Conservation (phyloP, 345 rosid genomes). For the Punica granatum region DNA sequence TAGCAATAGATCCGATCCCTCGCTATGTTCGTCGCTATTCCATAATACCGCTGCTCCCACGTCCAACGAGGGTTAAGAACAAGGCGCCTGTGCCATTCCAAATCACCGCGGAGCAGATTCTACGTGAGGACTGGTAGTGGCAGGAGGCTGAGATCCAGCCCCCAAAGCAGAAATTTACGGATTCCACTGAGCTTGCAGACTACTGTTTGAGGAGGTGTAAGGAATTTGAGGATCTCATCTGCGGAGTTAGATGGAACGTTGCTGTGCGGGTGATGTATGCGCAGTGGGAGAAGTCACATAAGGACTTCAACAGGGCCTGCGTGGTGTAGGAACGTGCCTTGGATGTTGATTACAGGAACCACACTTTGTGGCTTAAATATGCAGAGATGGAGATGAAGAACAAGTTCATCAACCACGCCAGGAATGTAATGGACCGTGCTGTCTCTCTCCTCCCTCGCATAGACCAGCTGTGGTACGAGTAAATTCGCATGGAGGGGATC, state of each 20-base stretch:
- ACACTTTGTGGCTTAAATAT: slow-evolving; percentile 80
- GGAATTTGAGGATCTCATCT: slow-evolving; percentile 70
- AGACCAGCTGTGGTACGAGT: slow-evolving; percentile 90
- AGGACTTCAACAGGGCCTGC: slow-evolving; percentile 72
- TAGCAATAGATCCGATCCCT: too few species aligned
- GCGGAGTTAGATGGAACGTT: slow-evolving; percentile 62
- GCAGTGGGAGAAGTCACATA: slow-evolving; percentile 89
- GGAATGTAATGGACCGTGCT: slow-evolving; percentile 85
- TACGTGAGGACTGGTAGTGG: slow-evolving; percentile 74
- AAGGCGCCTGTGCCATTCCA: slow-evolving; percentile 80
- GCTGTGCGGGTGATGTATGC: slow-evolving; percentile 79
- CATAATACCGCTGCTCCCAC: too few species aligned
- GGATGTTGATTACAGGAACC: slow-evolving; percentile 67
- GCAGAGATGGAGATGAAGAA: slow-evolving; percentile 88
- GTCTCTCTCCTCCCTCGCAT: slow-evolving; percentile 63
- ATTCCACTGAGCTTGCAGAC: slow-evolving; percentile 60
- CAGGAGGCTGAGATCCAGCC: slow-evolving; percentile 84
- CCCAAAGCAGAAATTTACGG: slow-evolving; percentile 83
- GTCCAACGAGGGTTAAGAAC: slow-evolving; percentile 82
- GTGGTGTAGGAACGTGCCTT: slow-evolving; percentile 88
- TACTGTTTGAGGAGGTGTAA: slow-evolving; percentile 65
- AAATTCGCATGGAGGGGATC: slow-evolving; percentile 87
- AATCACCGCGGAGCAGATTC: slow-evolving; percentile 82
- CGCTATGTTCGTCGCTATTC: too few species aligned
- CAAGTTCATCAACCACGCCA: slow-evolving; percentile 62